A percentile compares a stretch with the other conserved stretches of the same genome.
Evolutionary conservation across 225 moss, liverwort and hornwort species (phyloP).

Genomic region (Sphagnum tenellum): DNA sequence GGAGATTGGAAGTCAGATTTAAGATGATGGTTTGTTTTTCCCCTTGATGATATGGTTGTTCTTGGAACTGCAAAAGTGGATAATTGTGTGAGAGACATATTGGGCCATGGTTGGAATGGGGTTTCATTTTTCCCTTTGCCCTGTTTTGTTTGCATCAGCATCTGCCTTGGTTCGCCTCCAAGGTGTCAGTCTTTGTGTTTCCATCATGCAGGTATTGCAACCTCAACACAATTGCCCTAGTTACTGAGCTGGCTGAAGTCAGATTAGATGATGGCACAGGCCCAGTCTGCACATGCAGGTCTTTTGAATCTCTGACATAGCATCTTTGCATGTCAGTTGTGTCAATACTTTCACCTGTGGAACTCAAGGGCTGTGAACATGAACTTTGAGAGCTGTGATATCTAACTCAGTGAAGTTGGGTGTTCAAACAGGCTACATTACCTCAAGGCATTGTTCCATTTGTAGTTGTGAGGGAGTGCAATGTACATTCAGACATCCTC

Average conservation of each 20-base stretch:
- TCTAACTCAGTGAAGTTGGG: too few relatives aligned
- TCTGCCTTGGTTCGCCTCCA: conserved; percentile 66
- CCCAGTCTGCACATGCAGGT: too few relatives aligned
- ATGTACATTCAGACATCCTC: conserved; percentile 88
- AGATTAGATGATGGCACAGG: too few relatives aligned
- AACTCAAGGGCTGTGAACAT: too few relatives aligned
- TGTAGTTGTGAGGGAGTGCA: conserved; percentile 95
- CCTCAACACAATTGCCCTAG: not conserved
- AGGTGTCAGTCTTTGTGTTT: conserved; percentile 62
- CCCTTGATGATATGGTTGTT: conserved; percentile 74
- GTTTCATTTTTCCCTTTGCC: conserved; percentile 76
- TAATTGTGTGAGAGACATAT: conserved; percentile 72
- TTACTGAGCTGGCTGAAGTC: too few relatives aligned
- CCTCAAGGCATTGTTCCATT: conserved; percentile 98
- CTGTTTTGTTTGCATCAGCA: conserved; percentile 89
- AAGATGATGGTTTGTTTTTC: too few relatives aligned
- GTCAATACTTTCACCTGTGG: too few relatives aligned
- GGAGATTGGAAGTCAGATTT: too few relatives aligned
- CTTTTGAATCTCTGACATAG: too few relatives aligned
- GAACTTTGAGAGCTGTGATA: too few relatives aligned
- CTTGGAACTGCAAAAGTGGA: conserved; percentile 86
- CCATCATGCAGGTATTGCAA: conserved; percentile 72
- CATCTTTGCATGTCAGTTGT: too few relatives aligned
- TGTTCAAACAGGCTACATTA: conserved; percentile 71
- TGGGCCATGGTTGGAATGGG: conserved; percentile 55